Conservation (phyloP, 2,329 filamentous ascomycete species). For the Cercospora canescens region DNA sequence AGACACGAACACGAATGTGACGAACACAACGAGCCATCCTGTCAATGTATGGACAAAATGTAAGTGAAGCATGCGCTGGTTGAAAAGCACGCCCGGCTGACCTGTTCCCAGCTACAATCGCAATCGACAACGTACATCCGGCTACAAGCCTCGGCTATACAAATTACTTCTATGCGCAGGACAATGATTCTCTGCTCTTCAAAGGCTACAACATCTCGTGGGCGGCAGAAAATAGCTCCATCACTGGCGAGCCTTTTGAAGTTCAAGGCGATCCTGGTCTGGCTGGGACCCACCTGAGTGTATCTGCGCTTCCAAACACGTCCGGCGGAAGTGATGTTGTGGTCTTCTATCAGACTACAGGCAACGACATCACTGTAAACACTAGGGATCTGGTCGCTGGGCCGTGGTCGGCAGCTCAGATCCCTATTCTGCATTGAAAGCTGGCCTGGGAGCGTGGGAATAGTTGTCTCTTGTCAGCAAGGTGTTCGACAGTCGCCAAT, state of each 20-base stretch:
- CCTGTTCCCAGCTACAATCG: conserved; percentile 15
- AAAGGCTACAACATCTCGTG: conserved; percentile 43
- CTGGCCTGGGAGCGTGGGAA: background rate
- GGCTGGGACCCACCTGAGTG: conserved; percentile 43
- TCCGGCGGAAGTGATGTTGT: conserved; percentile 34
- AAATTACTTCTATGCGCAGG: conserved; percentile 45
- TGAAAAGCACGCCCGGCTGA: background rate
- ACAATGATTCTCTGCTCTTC: conserved; percentile 35
- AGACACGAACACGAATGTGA: conserved; percentile 41
- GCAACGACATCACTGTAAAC: conserved; percentile 33
- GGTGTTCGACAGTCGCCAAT: background rate
- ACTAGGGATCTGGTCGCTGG: conserved; percentile 34
- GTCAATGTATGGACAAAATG: conserved; percentile 42
- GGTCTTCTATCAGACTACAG: conserved; percentile 36
- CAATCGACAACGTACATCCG: conserved; percentile 41
- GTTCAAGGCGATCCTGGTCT: conserved; percentile 39
- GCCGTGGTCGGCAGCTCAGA: conserved; percentile 29
- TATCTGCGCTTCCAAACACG: conserved; percentile 37
- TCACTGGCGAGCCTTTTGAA: conserved; percentile 35
- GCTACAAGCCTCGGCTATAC: conserved; percentile 45
- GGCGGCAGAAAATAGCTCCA: conserved; percentile 41
- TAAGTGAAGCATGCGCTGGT: conserved; percentile 12
- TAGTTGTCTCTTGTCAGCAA: background rate
- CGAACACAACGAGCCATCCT: conserved; percentile 36
- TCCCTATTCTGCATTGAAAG: conserved; percentile 11